Percentiles rank a stretch among this genome's conserved stretches.
These are phyloP conservation scores for Scutellaria minor DNA, from an alignment of 257 asterid species.

Conservation along the genomic window DNA sequence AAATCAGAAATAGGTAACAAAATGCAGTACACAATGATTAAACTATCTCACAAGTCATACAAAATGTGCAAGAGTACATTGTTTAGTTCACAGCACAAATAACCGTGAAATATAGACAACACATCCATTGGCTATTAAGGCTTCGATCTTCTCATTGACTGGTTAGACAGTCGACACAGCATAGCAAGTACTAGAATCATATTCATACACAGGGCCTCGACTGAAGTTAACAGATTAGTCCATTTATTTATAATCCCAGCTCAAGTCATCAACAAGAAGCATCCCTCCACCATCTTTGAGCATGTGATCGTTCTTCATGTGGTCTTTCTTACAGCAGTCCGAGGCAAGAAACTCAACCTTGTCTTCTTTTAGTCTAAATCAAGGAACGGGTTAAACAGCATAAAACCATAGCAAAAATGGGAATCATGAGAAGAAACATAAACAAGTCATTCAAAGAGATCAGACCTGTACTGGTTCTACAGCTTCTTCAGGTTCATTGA, in stretches of 20 bases:
- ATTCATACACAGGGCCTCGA: slow-evolving; percentile 22
- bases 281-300: slow-evolving; percentile 45
- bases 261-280: slow-evolving; percentile 44
- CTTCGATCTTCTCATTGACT: slow-evolving; percentile 8
- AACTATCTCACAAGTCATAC: slow-evolving; percentile 10
- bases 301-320: slow-evolving; percentile 18
- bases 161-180: not conserved
- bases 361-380: slow-evolving; percentile 39
- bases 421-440: not conserved
- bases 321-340: slow-evolving; percentile 30
- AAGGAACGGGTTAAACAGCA: slow-evolving; percentile 37
- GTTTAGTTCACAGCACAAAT: slow-evolving; percentile 18
- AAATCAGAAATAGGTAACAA: not conserved
- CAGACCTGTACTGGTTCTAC: slow-evolving; percentile 51
- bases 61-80: slow-evolving; percentile 1
- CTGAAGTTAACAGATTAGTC: slow-evolving; percentile 34
- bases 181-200: slow-evolving; percentile 33
- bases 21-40: slow-evolving; percentile 4
- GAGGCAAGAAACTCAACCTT: slow-evolving; percentile 46
- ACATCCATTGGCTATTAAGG: not conserved
- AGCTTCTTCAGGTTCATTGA: slow-evolving; percentile 53
- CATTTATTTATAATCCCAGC: slow-evolving; percentile 38
- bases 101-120: not conserved
- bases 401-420: not conserved
- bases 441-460: slow-evolving; percentile 8